These are phyloP conservation scores for Macrolepiota albuminosa DNA, from an alignment of 768 basidiomycete species.

Conservation along the genomic window DNA sequence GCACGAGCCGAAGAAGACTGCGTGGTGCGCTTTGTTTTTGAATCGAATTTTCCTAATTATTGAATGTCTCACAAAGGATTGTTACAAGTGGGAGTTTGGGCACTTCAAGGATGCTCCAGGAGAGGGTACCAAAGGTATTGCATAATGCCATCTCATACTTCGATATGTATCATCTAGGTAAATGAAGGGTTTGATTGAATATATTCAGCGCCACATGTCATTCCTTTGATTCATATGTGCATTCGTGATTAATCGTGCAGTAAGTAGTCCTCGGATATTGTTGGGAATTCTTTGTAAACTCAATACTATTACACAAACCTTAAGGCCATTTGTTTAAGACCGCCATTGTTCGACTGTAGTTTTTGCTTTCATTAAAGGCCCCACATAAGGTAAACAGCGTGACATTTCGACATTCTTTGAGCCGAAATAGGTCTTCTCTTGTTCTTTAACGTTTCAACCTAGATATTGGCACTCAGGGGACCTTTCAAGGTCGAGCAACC, in stretches of 20 bases:
- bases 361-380: not conserved
- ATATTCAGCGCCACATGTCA: not conserved
- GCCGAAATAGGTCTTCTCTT: not conserved
- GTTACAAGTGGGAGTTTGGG: slow-evolving; percentile 15
- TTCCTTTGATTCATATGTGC: not conserved
- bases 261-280: not conserved
- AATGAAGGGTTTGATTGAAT: not conserved
- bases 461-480: not conserved
- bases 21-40: slow-evolving; percentile 4
- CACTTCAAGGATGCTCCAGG: slow-evolving; percentile 6
- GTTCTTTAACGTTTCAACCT: not conserved
- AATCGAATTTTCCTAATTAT: not conserved
- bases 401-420: not conserved
- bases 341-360: not conserved
- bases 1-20: slow-evolving; percentile 13
- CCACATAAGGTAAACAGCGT: not conserved
- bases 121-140: not conserved
- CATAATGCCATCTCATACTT: not conserved
- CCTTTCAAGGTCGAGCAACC: not conserved
- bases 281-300: not conserved
- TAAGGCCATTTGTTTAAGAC: not conserved
- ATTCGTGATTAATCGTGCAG: not conserved
- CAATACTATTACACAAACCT: not conserved
- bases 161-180: not conserved
- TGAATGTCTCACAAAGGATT: slow-evolving; percentile 8